Percentiles rank a stretch among this genome's conserved stretches.
Evolutionary conservation across 805 yeast genomes (phyloP).

Genomic region (Metschnikowia picachoensis): DNA sequence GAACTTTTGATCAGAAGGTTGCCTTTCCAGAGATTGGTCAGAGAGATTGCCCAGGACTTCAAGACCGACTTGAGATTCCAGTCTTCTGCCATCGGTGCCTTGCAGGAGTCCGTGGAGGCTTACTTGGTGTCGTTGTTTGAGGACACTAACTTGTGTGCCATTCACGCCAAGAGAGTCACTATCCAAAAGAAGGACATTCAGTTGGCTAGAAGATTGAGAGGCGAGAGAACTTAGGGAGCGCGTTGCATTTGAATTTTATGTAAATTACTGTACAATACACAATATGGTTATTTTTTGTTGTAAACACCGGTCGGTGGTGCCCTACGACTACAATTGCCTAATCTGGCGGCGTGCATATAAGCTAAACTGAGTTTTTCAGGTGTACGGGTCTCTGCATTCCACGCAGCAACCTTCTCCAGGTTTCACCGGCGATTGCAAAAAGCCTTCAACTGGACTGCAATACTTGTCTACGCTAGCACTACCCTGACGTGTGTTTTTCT

Average conservation of each 20-base stretch:
- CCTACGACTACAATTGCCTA: background rate
- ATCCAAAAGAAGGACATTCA: slow-evolving; percentile 98
- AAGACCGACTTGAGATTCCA: slow-evolving; percentile 94
- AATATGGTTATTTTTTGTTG: background rate
- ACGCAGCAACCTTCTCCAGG: slow-evolving; percentile 2
- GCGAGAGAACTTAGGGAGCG: slow-evolving; percentile 74
- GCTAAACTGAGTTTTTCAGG: background rate
- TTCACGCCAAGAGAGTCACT: slow-evolving; percentile 98
- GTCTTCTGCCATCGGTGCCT: slow-evolving; percentile 94
- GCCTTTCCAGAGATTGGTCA: slow-evolving; percentile 95
- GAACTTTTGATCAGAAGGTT: slow-evolving; percentile 92
- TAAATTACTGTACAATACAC: slow-evolving; percentile 21
- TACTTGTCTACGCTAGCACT: no score
- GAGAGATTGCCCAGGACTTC: slow-evolving; percentile 94
- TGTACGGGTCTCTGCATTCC: slow-evolving; percentile 2
- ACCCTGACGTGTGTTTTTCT: no score
- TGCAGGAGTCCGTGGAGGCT: slow-evolving; percentile 98
- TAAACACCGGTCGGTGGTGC: background rate
- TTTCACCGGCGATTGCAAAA: no score
- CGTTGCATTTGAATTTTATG: slow-evolving; percentile 9
- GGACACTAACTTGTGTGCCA: slow-evolving; percentile 97
- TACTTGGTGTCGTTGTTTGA: slow-evolving; percentile 93
- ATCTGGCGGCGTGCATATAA: background rate
- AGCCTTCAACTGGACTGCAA: no score
- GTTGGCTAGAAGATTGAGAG: slow-evolving; percentile 96